Conservation (phyloP, 1,284 basidiomycete genomes). For the Apiotrichum siamense region DNA sequence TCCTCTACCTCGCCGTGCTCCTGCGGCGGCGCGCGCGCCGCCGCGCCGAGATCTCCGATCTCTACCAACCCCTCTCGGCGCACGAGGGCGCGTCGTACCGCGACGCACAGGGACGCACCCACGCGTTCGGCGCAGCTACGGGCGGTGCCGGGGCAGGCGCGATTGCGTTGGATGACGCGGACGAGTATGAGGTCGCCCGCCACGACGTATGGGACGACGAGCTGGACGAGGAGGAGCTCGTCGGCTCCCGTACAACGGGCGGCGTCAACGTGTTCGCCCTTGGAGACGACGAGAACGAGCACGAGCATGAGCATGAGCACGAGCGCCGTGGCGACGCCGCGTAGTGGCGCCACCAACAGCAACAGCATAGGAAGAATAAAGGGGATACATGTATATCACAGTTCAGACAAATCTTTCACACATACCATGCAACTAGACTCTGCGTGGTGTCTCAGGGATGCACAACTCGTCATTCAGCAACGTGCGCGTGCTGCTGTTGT, state of each 20-base stretch:
- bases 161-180: constrained; percentile 6
- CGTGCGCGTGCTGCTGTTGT: background rate
- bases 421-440: constrained; percentile 5
- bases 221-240: constrained; percentile 4
- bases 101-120: constrained; percentile 39
- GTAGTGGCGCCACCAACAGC: no score
- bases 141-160: constrained; percentile 3
- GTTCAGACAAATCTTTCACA: background rate
- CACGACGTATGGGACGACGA: constrained; percentile 34
- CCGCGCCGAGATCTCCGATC: constrained; percentile 31
- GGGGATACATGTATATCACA: background rate
- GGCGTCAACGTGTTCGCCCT: background rate
- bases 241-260: no score
- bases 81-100: constrained; percentile 28
- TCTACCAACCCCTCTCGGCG: constrained; percentile 42
- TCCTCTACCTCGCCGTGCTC: constrained; percentile 41
- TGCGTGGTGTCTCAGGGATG: constrained; percentile 27
- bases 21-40: constrained; percentile 25
- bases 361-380: background rate
- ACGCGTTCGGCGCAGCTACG: constrained; percentile 24
- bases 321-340: no score
- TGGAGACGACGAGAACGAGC: background rate
- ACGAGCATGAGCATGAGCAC: background rate
- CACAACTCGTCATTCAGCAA: background rate
- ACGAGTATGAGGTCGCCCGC: background rate